Conservation (phyloP, 176 grass and related monocot species). For the Oryza punctata region DNA sequence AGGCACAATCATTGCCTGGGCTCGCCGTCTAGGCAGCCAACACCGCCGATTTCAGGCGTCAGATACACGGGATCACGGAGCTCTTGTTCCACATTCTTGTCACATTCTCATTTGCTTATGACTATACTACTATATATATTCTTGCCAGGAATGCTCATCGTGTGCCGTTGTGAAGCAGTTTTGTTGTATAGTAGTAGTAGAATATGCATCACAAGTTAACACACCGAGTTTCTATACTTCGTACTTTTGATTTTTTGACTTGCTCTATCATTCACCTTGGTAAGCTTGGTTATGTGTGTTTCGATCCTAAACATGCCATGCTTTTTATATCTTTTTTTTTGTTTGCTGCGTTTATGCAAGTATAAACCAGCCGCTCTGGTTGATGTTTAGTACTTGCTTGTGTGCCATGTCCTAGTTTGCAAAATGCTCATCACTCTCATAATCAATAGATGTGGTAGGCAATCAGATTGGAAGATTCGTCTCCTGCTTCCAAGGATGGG, state of each 20-base stretch:
- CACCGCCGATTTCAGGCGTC: constrained; percentile 17
- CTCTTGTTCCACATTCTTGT: constrained; percentile 3
- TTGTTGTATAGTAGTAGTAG: constrained; percentile 50
- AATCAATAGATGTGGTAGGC: background rate
- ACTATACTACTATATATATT: background rate
- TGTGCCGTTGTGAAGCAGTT: constrained; percentile 18
- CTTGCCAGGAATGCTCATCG: background rate
- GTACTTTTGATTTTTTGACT: background rate
- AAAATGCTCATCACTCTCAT: background rate
- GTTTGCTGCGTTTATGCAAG: background rate
- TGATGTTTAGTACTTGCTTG: background rate
- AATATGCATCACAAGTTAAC: background rate
- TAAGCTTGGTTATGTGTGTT: background rate
- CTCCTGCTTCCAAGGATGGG: background rate
- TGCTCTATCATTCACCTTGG: background rate
- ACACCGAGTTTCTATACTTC: background rate
- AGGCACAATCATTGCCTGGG: constrained; percentile 33
- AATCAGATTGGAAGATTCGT: background rate
- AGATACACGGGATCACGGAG: background rate
- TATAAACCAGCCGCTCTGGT: background rate
- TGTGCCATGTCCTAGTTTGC: background rate
- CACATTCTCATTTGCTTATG: background rate
- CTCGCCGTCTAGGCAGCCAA: constrained; percentile 6
- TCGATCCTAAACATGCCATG: background rate
- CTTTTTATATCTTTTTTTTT: background rate